Conservation (phyloP, 495 filamentous ascomycete genomes). For the Penicillium antarcticum region DNA sequence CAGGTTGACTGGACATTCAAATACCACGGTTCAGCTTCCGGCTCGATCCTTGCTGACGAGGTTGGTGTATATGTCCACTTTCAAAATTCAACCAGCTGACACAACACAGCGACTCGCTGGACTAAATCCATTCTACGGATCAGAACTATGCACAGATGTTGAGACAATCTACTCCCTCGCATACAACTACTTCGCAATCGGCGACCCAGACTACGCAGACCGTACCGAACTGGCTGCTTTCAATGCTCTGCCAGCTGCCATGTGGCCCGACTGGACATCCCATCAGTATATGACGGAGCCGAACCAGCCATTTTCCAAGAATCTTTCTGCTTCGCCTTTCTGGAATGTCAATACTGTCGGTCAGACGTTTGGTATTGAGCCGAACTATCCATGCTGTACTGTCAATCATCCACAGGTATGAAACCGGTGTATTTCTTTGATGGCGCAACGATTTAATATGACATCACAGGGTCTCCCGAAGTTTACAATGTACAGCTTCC, state of each 20-base stretch:
- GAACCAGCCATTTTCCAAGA: constrained; percentile 51
- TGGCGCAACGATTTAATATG: no score
- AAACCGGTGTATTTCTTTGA: no score
- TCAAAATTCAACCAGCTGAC: no score
- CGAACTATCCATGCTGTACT: constrained; percentile 56
- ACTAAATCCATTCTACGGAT: constrained; percentile 30
- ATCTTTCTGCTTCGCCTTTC: constrained; percentile 46
- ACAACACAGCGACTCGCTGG: constrained; percentile 17
- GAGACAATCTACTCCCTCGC: constrained; percentile 43
- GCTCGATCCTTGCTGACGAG: constrained; percentile 39
- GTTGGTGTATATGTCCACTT: no score
- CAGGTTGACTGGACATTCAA: constrained; percentile 44
- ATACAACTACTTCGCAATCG: constrained; percentile 39
- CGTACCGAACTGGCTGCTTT: constrained; percentile 55
- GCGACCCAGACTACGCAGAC: constrained; percentile 53
- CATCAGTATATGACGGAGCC: constrained; percentile 58
- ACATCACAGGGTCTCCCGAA: constrained; percentile 51
- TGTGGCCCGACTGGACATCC: constrained; percentile 59
- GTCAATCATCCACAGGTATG: constrained; percentile 52
- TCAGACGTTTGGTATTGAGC: constrained; percentile 26
- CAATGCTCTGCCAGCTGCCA: constrained; percentile 55
- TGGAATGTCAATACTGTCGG: constrained; percentile 37
- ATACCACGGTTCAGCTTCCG: constrained; percentile 44
- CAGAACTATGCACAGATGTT: constrained; percentile 41
- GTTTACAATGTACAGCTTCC: constrained; percentile 35